Conservation (phyloP, 176 grass and related monocot genomes). For the Triticum monococcum region DNA sequence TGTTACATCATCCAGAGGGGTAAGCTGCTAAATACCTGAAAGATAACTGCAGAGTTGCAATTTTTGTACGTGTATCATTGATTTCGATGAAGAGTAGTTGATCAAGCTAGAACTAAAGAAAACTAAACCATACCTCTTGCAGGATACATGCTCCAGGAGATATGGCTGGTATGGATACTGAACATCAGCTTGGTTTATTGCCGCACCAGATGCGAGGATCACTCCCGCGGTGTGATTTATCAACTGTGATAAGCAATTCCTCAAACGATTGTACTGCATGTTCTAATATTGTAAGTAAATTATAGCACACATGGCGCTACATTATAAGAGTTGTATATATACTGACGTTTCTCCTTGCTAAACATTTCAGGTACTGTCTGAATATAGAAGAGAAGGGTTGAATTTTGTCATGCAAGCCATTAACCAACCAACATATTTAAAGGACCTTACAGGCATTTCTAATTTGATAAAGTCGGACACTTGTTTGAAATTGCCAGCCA, state of each 20-base stretch:
- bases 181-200: constrained; percentile 81
- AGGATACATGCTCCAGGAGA: constrained; percentile 93
- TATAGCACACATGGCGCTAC: neutral
- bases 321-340: neutral
- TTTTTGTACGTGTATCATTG: neutral
- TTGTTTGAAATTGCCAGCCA: constrained; percentile 38
- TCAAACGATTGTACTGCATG: constrained; percentile 80
- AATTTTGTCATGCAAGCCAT: constrained; percentile 77
- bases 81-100: neutral
- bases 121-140: constrained; percentile 37
- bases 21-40: constrained; percentile 34
- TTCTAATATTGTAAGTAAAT: constrained; percentile 66
- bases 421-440: constrained; percentile 65
- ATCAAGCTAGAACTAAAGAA: neutral
- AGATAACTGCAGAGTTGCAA: neutral
- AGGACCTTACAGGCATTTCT: constrained; percentile 62
- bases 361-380: constrained; percentile 69
- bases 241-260: constrained; percentile 54
- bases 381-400: constrained; percentile 72
- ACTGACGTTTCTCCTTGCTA: constrained; percentile 32
- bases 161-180: constrained; percentile 61
- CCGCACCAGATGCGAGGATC: constrained; percentile 86
- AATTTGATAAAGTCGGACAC: constrained; percentile 45
- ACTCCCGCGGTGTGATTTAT: constrained; percentile 58
- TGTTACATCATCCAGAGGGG: constrained; percentile 85